phyloP scores from a whole-genome alignment of 1,139 yeast species.

The Zygosaccharomyces sapae region DNA sequence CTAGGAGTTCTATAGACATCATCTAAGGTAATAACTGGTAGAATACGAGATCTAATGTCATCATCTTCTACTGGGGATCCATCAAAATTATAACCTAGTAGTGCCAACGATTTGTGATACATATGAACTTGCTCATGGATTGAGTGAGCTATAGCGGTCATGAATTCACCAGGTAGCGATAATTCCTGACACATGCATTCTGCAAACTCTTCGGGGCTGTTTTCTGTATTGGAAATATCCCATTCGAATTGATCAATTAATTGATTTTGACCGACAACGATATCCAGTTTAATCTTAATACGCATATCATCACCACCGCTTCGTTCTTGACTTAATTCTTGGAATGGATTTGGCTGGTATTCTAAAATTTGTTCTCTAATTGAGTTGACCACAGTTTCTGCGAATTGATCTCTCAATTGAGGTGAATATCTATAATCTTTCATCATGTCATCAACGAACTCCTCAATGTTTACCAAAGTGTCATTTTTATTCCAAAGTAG shows the following conservation, averaged over 20 bases:
- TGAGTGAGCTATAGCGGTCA: slow-evolving; percentile 83
- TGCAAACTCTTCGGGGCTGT: slow-evolving; percentile 90
- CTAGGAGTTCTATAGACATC: slow-evolving; percentile 52
- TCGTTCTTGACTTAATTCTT: slow-evolving; percentile 22
- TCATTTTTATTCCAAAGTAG: slow-evolving; percentile 87
- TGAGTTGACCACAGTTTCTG: slow-evolving; percentile 51
- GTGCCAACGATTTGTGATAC: slow-evolving; percentile 68
- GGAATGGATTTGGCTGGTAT: slow-evolving; percentile 51
- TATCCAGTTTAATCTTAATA: slow-evolving; percentile 74
- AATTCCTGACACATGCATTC: slow-evolving; percentile 69
- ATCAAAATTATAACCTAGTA: slow-evolving; percentile 81
- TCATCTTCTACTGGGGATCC: slow-evolving; percentile 81
- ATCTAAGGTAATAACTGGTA: slow-evolving; percentile 51
- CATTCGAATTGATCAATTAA: slow-evolving; percentile 90
- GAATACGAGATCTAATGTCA: slow-evolving; percentile 53
- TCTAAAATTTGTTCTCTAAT: slow-evolving; percentile 79
- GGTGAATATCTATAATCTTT: slow-evolving; percentile 61
- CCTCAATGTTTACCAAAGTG: slow-evolving; percentile 55
- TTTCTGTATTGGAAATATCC: slow-evolving; percentile 80
- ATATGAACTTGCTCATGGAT: slow-evolving; percentile 88
- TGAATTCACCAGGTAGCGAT: slow-evolving; percentile 80
- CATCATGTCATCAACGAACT: slow-evolving; percentile 64
- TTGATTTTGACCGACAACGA: slow-evolving; percentile 85
- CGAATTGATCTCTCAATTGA: slow-evolving; percentile 43
- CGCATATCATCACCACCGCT: slow-evolving; percentile 60